Base-by-base conservation (phyloP, 2,329 filamentous ascomycete species). In the Aspergillus floridensis region DNA sequence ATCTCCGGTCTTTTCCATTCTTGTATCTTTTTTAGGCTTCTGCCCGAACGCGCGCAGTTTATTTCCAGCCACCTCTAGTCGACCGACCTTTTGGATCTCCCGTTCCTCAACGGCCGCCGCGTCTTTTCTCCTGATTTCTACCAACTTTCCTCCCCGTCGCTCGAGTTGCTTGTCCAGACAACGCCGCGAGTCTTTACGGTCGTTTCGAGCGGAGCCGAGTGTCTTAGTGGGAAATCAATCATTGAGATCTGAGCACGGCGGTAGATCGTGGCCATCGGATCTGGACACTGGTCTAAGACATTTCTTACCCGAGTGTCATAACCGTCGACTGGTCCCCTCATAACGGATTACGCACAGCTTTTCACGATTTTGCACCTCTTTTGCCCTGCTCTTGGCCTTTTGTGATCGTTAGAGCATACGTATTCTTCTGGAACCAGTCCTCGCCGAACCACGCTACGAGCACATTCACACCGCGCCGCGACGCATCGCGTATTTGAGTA, bases 21-120 rank as follows among this genome's bases (percentile, higher is more conserved):
- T 67, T 65, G 69, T 57, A 61, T 57, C 57, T 60, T 60, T 63
- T 59, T 59, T 58, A 63, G 61, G 63, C 65, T 66, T 65, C 60
- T 59, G 66, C 56, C 62, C 63, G 62, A 59, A 66, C 56, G 57
- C 66, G 68, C 66, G 67, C 68, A 68, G 64, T 68, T 70, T 67
- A 68, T 65, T 63, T 74, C 72, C 72, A 73, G 70, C 71, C 71
- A 72, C 69, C 53, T 31, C 32, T 22, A 31, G 41, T 72, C 64
- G 63, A 69, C 71, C 67, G 32, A 16, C 71, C 72, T 73, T 72
- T 71, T 72, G 68, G 66, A 73, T 64, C 71, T 71, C 49, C 54
- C 50, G 49, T 52, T 19, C 69, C 70, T 64, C 56, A 65, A 68
- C 64, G 26, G 31, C 53, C 41, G 41, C 41, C 38, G 53, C 41